phyloP scores from a whole-genome alignment of 495 filamentous ascomycete species.

The Eremomyces bilateralis region DNA sequence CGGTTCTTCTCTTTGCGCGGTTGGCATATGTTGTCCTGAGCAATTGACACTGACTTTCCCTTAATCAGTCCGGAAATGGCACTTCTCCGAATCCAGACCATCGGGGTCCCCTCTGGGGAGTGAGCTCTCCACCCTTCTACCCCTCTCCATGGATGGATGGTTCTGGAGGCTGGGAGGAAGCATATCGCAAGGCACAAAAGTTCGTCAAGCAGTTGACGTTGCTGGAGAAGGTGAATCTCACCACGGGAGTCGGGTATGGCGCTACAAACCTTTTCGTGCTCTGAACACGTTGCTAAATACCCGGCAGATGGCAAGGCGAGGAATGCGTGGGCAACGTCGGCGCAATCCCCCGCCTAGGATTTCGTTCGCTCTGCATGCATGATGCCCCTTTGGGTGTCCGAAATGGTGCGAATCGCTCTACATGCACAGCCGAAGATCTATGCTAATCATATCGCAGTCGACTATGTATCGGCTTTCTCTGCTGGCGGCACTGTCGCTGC shows the following conservation, averaged over 20 bases:
- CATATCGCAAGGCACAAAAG: slow-evolving; percentile 50
- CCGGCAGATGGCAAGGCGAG: slow-evolving; percentile 24
- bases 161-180: slow-evolving; percentile 52
- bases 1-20: too few species aligned
- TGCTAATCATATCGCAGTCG: slow-evolving; percentile 17
- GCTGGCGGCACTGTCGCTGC: slow-evolving; percentile 21
- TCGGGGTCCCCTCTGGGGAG: too few species aligned
- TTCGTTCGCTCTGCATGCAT: slow-evolving; percentile 67
- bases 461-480: slow-evolving; percentile 20
- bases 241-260: slow-evolving; percentile 61
- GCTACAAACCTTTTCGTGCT: not conserved
- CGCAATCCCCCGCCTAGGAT: slow-evolving; percentile 50
- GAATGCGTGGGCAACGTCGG: slow-evolving; percentile 65
- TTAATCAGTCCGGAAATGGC: too few species aligned
- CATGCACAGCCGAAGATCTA: too few species aligned
- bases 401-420: slow-evolving; percentile 20
- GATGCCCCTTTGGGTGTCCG: slow-evolving; percentile 78
- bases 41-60: too few species aligned
- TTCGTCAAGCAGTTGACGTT: slow-evolving; percentile 74
- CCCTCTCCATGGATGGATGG: slow-evolving; percentile 66
- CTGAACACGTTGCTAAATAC: not conserved
- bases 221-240: slow-evolving; percentile 81
- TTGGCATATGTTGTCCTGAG: too few species aligned
- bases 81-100: too few species aligned
- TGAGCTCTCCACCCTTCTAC: slow-evolving; percentile 47